Evolutionary conservation across 257 asterid species (phyloP).

Genomic region (Solanum chmielewskii): DNA sequence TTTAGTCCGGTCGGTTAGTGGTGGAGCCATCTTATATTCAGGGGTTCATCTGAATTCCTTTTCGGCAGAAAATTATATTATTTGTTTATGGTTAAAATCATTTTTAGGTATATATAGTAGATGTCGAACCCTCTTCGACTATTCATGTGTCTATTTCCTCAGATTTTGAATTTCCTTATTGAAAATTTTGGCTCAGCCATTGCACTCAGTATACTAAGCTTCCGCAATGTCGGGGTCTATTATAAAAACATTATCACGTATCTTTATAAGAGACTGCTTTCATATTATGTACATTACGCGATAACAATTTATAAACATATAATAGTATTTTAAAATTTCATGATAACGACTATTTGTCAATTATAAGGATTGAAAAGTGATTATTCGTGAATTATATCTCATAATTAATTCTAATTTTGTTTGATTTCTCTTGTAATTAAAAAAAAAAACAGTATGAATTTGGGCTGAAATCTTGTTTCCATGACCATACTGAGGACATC

Average conservation of each 20-base stretch:
- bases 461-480: constrained; percentile 76
- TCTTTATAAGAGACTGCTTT: background rate
- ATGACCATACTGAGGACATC: constrained; percentile 61
- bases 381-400: background rate
- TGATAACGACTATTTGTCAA: background rate
- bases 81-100: background rate
- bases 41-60: too few species aligned
- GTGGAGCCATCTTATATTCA: background rate
- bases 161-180: too few species aligned
- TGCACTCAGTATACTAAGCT: too few species aligned
- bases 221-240: background rate
- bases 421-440: background rate
- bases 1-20: background rate
- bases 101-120: background rate
- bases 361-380: background rate
- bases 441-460: constrained; percentile 47
- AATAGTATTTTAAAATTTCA: background rate
- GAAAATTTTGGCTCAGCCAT: background rate
- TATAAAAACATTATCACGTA: background rate
- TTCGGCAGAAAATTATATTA: too few species aligned
- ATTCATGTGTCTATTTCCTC: too few species aligned
- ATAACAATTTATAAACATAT: too few species aligned
- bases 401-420: background rate
- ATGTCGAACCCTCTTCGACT: background rate
- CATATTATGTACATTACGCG: background rate